Conservation (phyloP, 2,329 filamentous ascomycete species). For the Penicillium sp. region DNA sequence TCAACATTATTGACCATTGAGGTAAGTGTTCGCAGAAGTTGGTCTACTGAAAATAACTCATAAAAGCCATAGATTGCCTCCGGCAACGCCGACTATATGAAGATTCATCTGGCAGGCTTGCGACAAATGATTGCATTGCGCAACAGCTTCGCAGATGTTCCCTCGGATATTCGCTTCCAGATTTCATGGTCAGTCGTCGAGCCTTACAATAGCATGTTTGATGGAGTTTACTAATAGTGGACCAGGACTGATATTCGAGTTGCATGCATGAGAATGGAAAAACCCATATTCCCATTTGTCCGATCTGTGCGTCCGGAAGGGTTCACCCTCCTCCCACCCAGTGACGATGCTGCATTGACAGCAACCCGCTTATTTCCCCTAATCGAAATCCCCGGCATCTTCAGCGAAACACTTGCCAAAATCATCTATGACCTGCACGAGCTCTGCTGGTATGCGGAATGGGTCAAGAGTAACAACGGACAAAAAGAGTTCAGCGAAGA, state of each 20-base stretch:
- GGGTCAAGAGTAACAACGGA: conserved; percentile 31
- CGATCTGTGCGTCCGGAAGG: conserved; percentile 33
- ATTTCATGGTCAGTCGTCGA: conserved; percentile 37
- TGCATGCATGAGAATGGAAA: conserved; percentile 39
- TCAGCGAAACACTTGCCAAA: conserved; percentile 31
- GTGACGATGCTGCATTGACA: conserved; percentile 28
- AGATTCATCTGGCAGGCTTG: conserved; percentile 41
- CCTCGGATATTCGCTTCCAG: conserved; percentile 39
- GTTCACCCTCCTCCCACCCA: conserved; percentile 31
- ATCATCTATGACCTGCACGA: conserved; percentile 37
- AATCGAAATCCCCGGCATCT: conserved; percentile 36
- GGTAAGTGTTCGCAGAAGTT: conserved; percentile 21
- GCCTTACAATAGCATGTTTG: too few species aligned
- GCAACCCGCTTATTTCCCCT: conserved; percentile 35
- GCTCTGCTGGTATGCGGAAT: conserved; percentile 39
- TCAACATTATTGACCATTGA: conserved; percentile 42
- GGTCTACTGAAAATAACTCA: neutral
- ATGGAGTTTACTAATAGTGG: conserved; percentile 1
- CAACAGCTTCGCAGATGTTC: conserved; percentile 38
- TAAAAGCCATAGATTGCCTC: conserved; percentile 33
- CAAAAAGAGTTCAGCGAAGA: conserved; percentile 35
- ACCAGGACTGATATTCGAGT: conserved; percentile 43
- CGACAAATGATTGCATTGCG: conserved; percentile 41
- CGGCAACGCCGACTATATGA: conserved; percentile 40
- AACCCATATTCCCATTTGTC: conserved; percentile 41